Evolutionary conservation across 805 yeast genomes (phyloP), one percentile per base, ranked within the genome.

Genomic region (Scheffersomyces coipomensis): DNA sequence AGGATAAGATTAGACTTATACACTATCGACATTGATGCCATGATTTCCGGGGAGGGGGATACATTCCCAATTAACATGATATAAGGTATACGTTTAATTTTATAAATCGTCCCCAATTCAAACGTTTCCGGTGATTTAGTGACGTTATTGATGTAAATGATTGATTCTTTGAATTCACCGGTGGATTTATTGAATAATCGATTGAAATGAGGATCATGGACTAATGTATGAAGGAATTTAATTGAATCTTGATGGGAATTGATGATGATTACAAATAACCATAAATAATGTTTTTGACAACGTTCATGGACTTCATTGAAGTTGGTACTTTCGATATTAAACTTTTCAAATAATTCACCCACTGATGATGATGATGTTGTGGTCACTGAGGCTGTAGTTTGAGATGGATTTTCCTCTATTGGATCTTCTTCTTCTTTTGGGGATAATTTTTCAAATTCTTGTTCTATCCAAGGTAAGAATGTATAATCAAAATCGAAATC

Each of bases 21-120:
- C 1, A 62, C 47, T 5, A 66, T 46, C 4, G 71, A 64, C 72
- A 68, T 66, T 18, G 70, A 64, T 11, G 65, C 45, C 65, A 68
- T 60, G 3, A 62, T 47, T 10, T 53, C 45, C 3, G 69, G 71
- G 40, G 55, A 60, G 37, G 61, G 55, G 19, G 68, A 50, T 6
- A 66, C 66, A 32, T 68, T 68, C 1, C 63, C 71, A 15, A 60
- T 48, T 15, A 68, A 44, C 53, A 56, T 50, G 12, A 78, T 60
- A 43, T 71, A 66, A 0, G 75, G 75, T 2, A 57, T 32, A 19
- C 56, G 47, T 35, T 52, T 50, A 7, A 46, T 55, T 34, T 45
- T 51, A 51, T 69, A 68, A 3, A 58, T 48, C 15, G 44, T 41
- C 11, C 66, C 71, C 17, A 70, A 54, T 45, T 66, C 73, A 45